These are phyloP conservation scores for Penicillium taxi DNA, from an alignment of 495 filamentous ascomycete species.

Conservation along the genomic window DNA sequence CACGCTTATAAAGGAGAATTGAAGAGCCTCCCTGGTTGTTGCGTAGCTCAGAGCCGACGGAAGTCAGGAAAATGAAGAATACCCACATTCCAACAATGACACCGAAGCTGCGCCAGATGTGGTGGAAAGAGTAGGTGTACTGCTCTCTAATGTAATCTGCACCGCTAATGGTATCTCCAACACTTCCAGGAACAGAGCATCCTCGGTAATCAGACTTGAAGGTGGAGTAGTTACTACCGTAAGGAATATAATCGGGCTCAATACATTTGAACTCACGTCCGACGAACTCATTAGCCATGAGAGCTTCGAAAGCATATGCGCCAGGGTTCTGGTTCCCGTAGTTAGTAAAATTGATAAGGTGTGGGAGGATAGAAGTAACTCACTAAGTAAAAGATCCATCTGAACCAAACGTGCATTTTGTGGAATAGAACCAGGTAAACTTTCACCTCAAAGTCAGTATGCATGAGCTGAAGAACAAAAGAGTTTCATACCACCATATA, in stretches of 20 bases:
- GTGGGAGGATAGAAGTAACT: too few species aligned
- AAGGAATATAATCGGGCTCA: constrained; percentile 52
- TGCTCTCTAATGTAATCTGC: constrained; percentile 55
- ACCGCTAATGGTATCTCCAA: constrained; percentile 51
- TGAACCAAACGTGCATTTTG: constrained; percentile 72
- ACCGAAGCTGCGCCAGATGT: constrained; percentile 76
- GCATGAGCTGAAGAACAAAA: constrained; percentile 45
- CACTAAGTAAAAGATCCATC: constrained; percentile 90
- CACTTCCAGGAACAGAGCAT: constrained; percentile 61
- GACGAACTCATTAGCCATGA: constrained; percentile 89
- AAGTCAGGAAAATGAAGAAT: constrained; percentile 61
- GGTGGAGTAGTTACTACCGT: constrained; percentile 51
- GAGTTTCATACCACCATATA: constrained; percentile 58
- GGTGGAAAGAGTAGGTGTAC: constrained; percentile 52
- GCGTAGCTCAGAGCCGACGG: constrained; percentile 52
- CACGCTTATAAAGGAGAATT: constrained; percentile 54
- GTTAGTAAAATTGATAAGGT: too few species aligned
- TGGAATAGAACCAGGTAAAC: constrained; percentile 77
- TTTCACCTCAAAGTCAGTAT: constrained; percentile 38
- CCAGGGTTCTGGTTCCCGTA: too few species aligned
- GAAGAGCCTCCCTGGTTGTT: constrained; percentile 57
- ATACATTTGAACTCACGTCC: constrained; percentile 74
- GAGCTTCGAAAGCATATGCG: constrained; percentile 75
- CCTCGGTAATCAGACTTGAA: constrained; percentile 56
- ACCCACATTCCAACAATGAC: constrained; percentile 69